A percentile compares a stretch with the other conserved stretches of the same genome.
phyloP scores from a whole-genome alignment of 2,329 filamentous ascomycete genomes.

The Xylaria sp. region DNA sequence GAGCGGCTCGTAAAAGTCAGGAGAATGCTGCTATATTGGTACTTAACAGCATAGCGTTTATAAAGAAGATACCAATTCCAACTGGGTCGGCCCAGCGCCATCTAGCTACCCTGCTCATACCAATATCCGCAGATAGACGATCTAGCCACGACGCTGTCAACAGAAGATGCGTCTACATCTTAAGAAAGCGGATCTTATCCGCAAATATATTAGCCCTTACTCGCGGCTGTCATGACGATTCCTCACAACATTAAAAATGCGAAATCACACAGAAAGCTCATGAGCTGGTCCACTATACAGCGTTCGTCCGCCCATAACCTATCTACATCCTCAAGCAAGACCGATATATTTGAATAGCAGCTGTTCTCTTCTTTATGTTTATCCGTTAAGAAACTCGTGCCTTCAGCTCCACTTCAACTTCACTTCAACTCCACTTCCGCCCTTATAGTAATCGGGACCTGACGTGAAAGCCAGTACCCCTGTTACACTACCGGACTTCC shows the following conservation, averaged over 20 bases:
- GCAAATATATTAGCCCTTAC: not conserved
- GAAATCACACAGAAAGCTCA: not conserved
- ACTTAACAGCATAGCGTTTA: slow-evolving; percentile 26
- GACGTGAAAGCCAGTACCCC: not conserved
- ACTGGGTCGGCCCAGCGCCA: slow-evolving; percentile 5
- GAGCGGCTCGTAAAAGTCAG: slow-evolving; percentile 10
- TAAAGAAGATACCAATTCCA: slow-evolving; percentile 9
- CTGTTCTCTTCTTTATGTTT: not conserved
- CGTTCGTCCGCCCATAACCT: not conserved
- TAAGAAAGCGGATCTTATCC: not conserved
- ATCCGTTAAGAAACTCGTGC: not conserved
- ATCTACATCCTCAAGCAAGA: too few species aligned
- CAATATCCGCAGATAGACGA: not conserved
- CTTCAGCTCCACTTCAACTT: not conserved
- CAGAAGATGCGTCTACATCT: not conserved
- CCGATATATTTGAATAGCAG: not conserved
- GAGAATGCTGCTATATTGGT: slow-evolving; percentile 10
- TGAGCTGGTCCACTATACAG: not conserved
- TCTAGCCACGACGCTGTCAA: not conserved
- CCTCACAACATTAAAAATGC: not conserved
- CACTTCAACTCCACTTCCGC: not conserved
- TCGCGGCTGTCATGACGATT: not conserved
- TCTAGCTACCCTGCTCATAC: slow-evolving; percentile 1
- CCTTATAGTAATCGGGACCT: not conserved
- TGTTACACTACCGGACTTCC: not conserved